These are phyloP conservation scores for Salix viminalis DNA, from an alignment of 345 rosid genomes.

Conservation along the genomic window DNA sequence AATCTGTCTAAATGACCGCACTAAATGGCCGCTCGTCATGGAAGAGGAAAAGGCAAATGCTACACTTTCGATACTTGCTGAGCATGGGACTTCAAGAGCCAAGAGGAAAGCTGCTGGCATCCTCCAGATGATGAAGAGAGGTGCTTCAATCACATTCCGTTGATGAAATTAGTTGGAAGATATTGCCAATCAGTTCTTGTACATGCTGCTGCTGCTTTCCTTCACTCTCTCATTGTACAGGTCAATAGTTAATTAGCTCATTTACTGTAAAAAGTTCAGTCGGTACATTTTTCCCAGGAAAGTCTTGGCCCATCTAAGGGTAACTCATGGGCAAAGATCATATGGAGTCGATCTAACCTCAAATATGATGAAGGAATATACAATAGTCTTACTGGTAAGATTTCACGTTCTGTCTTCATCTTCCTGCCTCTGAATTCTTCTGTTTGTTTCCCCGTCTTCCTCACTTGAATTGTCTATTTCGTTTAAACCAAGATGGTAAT, in stretches of 20 bases:
- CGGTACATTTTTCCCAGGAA: neutral
- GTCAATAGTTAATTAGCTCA: slow-evolving; percentile 7
- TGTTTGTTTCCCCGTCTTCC: neutral
- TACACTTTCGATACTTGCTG: slow-evolving; percentile 38
- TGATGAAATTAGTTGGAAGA: neutral
- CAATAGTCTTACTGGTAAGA: neutral
- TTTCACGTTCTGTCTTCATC: neutral
- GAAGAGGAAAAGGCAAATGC: slow-evolving; percentile 35
- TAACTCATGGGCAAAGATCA: neutral
- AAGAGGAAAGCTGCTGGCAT: slow-evolving; percentile 50
- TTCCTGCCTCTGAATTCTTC: neutral
- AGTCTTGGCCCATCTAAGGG: slow-evolving; percentile 19
- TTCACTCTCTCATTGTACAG: slow-evolving; percentile 1
- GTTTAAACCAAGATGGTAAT: neutral
- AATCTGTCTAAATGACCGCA: slow-evolving; percentile 32
- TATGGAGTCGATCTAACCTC: neutral
- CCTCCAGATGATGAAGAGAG: slow-evolving; percentile 31
- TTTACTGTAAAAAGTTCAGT: slow-evolving; percentile 7
- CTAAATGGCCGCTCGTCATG: slow-evolving; percentile 21
- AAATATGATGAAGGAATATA: neutral
- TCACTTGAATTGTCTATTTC: neutral
- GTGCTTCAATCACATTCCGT: slow-evolving; percentile 8
- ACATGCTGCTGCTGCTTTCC: neutral
- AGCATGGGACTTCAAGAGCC: slow-evolving; percentile 43
- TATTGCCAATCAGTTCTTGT: neutral